A percentile compares a stretch with the other conserved stretches of the same genome.
These are phyloP conservation scores for Aspergillus persii DNA, from an alignment of 2,329 filamentous ascomycete species.

Conservation along the genomic window DNA sequence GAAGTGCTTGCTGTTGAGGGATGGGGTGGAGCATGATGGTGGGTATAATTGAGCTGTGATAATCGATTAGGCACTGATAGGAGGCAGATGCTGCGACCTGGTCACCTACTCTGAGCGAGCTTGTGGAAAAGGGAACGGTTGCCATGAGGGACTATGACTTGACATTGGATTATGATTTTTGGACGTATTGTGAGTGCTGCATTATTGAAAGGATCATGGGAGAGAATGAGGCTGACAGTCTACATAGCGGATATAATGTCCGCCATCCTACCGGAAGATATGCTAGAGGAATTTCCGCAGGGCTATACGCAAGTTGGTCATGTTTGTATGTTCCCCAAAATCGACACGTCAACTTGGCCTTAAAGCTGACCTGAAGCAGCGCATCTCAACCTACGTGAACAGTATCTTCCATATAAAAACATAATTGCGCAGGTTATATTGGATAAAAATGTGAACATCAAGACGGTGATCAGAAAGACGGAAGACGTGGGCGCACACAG, in stretches of 20 bases:
- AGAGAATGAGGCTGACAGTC: slow-evolving; percentile 2
- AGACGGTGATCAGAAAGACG: slow-evolving; percentile 93
- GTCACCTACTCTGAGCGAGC: slow-evolving; percentile 67
- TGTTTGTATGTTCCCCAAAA: slow-evolving; percentile 57
- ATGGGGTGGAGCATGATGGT: slow-evolving; percentile 40
- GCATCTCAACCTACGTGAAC: slow-evolving; percentile 83
- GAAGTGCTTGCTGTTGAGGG: slow-evolving; percentile 41
- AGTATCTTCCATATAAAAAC: slow-evolving; percentile 80
- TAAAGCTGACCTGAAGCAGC: slow-evolving; percentile 49
- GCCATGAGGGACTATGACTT: slow-evolving; percentile 73
- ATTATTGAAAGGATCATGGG: not conserved
- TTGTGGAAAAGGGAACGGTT: slow-evolving; percentile 67
- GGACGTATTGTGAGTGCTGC: slow-evolving; percentile 66
- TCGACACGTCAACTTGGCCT: not conserved
- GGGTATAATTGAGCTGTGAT: not conserved
- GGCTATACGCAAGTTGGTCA: slow-evolving; percentile 90
- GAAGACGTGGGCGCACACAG: slow-evolving; percentile 83
- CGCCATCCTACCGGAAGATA: slow-evolving; percentile 75
- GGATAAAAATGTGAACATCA: slow-evolving; percentile 81
- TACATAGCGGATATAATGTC: slow-evolving; percentile 72
- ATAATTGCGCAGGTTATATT: slow-evolving; percentile 80
- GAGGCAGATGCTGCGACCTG: slow-evolving; percentile 67
- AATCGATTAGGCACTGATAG: slow-evolving; percentile 4
- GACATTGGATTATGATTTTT: slow-evolving; percentile 77
- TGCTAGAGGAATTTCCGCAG: slow-evolving; percentile 75